These are phyloP conservation scores for Staphylotrichum tortipilum DNA, from an alignment of 495 filamentous ascomycete species.

Conservation along the genomic window DNA sequence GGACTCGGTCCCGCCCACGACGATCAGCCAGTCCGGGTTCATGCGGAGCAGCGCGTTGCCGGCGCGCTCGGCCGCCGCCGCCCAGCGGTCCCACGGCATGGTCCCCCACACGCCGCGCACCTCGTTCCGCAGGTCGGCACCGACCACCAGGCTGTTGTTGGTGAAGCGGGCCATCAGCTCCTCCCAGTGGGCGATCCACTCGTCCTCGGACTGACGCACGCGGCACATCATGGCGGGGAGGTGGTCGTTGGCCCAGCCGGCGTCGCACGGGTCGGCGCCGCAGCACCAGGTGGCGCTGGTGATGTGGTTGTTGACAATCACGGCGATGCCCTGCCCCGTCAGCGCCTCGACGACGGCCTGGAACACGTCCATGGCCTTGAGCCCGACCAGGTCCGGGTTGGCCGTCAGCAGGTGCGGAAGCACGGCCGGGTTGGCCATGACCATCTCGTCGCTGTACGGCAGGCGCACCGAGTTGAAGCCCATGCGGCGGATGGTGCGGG, in stretches of 20 bases:
- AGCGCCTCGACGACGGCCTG: slow-evolving; percentile 44
- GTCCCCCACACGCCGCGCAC: slow-evolving; percentile 55
- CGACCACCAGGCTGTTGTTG: slow-evolving; percentile 47
- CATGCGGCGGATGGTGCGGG: slow-evolving; percentile 39
- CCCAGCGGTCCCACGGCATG: slow-evolving; percentile 52
- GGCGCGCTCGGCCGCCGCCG: slow-evolving; percentile 46
- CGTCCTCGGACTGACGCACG: slow-evolving; percentile 46
- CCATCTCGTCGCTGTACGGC: slow-evolving; percentile 55
- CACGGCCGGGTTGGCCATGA: slow-evolving; percentile 44
- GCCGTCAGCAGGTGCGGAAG: slow-evolving; percentile 37
- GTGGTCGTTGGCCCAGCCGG: slow-evolving; percentile 49
- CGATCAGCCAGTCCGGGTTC: slow-evolving; percentile 51
- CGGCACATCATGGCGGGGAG: slow-evolving; percentile 42
- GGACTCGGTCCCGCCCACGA: slow-evolving; percentile 53
- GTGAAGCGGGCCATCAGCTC: slow-evolving; percentile 44
- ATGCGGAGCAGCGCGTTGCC: slow-evolving; percentile 46
- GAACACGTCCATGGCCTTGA: slow-evolving; percentile 47
- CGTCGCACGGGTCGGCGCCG: slow-evolving; percentile 51
- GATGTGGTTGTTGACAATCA: slow-evolving; percentile 56
- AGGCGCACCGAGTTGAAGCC: slow-evolving; percentile 58
- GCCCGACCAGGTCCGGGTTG: slow-evolving; percentile 46
- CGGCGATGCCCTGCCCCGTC: slow-evolving; percentile 48
- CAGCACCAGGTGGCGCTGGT: slow-evolving; percentile 54
- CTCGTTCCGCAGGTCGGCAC: slow-evolving; percentile 53
- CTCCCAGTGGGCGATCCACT: slow-evolving; percentile 54